Evolutionary conservation across 148 eudicot species (phyloP), one percentile per base, ranked within the genome.

Genomic region (Amaranthus cruentus): DNA sequence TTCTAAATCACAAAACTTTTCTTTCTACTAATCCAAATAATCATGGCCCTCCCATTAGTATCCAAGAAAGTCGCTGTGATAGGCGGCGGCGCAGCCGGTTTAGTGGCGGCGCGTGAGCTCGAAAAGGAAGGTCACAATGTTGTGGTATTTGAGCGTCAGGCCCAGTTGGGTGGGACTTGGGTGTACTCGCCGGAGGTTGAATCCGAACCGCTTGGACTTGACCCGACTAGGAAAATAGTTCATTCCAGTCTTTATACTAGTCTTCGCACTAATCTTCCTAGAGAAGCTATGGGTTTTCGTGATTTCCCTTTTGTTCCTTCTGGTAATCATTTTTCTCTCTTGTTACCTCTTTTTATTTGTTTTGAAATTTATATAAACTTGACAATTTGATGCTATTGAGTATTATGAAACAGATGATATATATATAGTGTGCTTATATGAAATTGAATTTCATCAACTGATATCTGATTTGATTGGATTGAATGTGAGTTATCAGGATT

Each of bases 31-130:
- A 28, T 28, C 38, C 38, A 2, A 28, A 1, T 28, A 28, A 28
- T 28, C 38, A 82, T 68, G 57, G 28, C 71, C 10, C n/a, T 63
- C 63, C 79, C 61, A 55, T 52, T 70, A 11, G 10, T 74, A 49
- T 63, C 84, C 70, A 81, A 82, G 38, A 82, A 70, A 66, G 96
- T 94, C 42, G 91, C 89, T 75, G 96, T 94, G 4, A 81, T 94
- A 69, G 98, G 98, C 13, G 88, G 90, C 66, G 97, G 97, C 15
- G 85, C 91, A 48, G 87, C 91, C 47, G 97, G 98, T 2, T 86
- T 94, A 3, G 84, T 73, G 70, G 90, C 98, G 21, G 93, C 96
- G 5, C 87, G 83, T 38, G 96, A 90, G 81, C 93, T 94, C 62
- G 78, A 74, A 2, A 84, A 80, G 13, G 96, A 91, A 54, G 93